phyloP scores from a whole-genome alignment of 2,329 filamentous ascomycete genomes.

The Chaetoscypha palmicola region DNA sequence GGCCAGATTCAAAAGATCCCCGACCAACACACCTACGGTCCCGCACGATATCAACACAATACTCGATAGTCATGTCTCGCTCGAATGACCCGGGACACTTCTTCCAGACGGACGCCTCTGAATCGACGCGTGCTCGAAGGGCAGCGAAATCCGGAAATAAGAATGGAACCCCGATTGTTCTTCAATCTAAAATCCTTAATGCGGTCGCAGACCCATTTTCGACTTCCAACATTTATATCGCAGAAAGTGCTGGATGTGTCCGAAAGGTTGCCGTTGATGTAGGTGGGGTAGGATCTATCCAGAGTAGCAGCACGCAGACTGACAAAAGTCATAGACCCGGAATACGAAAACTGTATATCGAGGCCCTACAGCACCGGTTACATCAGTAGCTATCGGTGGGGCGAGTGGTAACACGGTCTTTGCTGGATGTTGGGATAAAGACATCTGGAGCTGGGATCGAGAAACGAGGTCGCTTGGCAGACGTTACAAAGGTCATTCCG shows the following conservation, averaged over 20 bases:
- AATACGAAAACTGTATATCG: slow-evolving; percentile 49
- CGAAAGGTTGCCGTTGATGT: slow-evolving; percentile 71
- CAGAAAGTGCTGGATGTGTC: slow-evolving; percentile 79
- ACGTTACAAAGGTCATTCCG: slow-evolving; percentile 68
- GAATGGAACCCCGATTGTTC: slow-evolving; percentile 69
- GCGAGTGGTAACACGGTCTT: slow-evolving; percentile 56
- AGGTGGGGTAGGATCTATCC: too few relatives aligned
- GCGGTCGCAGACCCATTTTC: slow-evolving; percentile 60
- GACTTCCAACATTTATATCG: slow-evolving; percentile 60
- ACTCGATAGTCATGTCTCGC: slow-evolving; percentile 52
- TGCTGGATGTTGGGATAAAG: slow-evolving; percentile 92
- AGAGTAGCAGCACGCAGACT: too few relatives aligned
- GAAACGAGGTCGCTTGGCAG: slow-evolving; percentile 46
- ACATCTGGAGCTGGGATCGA: slow-evolving; percentile 77
- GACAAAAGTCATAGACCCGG: slow-evolving; percentile 37
- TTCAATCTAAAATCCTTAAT: slow-evolving; percentile 82
- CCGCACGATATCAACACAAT: too few relatives aligned
- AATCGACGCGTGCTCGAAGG: slow-evolving; percentile 45
- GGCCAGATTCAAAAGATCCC: background rate
- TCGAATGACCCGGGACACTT: slow-evolving; percentile 73
- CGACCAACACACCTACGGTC: slow-evolving; percentile 1
- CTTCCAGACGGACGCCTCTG: slow-evolving; percentile 69
- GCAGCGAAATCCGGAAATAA: slow-evolving; percentile 67
- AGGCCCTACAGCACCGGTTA: slow-evolving; percentile 74
- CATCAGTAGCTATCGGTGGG: slow-evolving; percentile 63